phyloP scores from a whole-genome alignment of 2,329 filamentous ascomycete species.

The Bisporella sp. region DNA sequence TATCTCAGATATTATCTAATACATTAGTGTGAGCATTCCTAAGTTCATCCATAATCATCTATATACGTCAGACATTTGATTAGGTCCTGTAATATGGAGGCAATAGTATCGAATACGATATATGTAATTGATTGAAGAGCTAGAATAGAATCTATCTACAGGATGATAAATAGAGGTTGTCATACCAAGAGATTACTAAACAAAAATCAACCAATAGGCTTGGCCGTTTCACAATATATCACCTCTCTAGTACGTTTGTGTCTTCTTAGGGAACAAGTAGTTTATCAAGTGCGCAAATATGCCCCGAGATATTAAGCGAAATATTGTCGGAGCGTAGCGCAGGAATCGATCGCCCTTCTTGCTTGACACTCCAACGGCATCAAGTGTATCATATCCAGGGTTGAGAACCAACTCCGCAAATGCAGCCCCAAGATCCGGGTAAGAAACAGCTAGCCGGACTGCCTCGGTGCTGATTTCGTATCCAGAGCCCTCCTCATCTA shows the following conservation, averaged over 20 bases:
- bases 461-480: constrained; percentile 1
- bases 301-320: neutral
- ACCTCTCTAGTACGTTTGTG: neutral
- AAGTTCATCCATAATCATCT: too few relatives aligned
- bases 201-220: too few relatives aligned
- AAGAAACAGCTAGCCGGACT: constrained; percentile 1
- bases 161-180: too few relatives aligned
- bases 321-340: constrained; percentile 1
- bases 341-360: neutral
- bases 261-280: neutral
- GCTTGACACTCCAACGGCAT: constrained; percentile 3
- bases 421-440: constrained; percentile 1
- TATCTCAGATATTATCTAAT: too few relatives aligned
- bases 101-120: too few relatives aligned
- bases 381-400: neutral
- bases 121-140: too few relatives aligned
- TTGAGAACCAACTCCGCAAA: constrained; percentile 1
- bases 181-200: too few relatives aligned
- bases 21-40: too few relatives aligned
- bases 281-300: neutral
- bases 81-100: too few relatives aligned
- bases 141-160: too few relatives aligned
- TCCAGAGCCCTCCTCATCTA: constrained; percentile 1
- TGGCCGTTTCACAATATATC: too few relatives aligned
- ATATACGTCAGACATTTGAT: too few relatives aligned